These are phyloP conservation scores for Colletotrichum euphorbiae DNA, from an alignment of 2,329 filamentous ascomycete genomes.

Conservation along the genomic window DNA sequence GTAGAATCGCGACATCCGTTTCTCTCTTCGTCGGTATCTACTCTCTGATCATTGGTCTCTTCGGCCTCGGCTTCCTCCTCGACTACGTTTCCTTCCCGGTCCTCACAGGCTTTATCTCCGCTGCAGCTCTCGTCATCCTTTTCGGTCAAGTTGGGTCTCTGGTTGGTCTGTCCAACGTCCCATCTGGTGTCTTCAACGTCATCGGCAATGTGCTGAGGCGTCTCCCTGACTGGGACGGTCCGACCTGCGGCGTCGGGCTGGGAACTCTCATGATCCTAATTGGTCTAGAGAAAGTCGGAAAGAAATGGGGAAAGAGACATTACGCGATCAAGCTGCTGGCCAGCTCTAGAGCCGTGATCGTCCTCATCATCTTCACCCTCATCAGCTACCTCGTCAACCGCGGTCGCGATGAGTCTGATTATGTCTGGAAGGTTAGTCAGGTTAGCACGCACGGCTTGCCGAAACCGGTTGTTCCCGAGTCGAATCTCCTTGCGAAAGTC, in stretches of 20 bases:
- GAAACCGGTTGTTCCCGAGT: slow-evolving; percentile 60
- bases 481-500: slow-evolving; percentile 46
- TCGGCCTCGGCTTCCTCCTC: slow-evolving; percentile 74
- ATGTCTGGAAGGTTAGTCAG: slow-evolving; percentile 68
- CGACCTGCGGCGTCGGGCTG: slow-evolving; percentile 78
- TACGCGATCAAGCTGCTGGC: slow-evolving; percentile 69
- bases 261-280: slow-evolving; percentile 67
- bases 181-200: slow-evolving; percentile 33
- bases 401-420: slow-evolving; percentile 56
- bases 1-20: slow-evolving; percentile 68
- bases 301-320: slow-evolving; percentile 69
- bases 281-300: slow-evolving; percentile 68
- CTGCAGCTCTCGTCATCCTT: slow-evolving; percentile 73
- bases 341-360: slow-evolving; percentile 70
- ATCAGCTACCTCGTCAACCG: slow-evolving; percentile 74
- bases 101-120: slow-evolving; percentile 74
- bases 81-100: slow-evolving; percentile 75
- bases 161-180: slow-evolving; percentile 59
- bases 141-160: slow-evolving; percentile 72
- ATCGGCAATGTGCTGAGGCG: slow-evolving; percentile 35
- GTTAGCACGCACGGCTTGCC: slow-evolving; percentile 67
- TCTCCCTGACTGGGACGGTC: slow-evolving; percentile 54
- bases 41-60: slow-evolving; percentile 67
- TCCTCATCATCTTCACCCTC: slow-evolving; percentile 71
- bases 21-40: slow-evolving; percentile 74